phyloP scores from a whole-genome alignment of 148 eudicot species.

The Hydrangea macrophylla region DNA sequence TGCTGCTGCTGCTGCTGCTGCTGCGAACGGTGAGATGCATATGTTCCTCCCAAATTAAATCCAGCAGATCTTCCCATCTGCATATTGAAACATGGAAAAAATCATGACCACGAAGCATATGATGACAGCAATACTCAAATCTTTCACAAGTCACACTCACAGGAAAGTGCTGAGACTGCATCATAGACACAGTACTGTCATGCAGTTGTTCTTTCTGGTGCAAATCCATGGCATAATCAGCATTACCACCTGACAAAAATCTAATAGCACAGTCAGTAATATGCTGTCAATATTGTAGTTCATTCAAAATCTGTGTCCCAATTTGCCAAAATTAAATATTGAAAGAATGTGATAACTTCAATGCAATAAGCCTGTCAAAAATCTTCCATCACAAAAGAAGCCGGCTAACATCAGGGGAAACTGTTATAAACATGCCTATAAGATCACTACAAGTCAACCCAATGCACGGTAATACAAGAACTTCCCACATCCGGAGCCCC shows the following conservation, averaged over 20 bases:
- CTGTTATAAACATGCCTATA: background rate
- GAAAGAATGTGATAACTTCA: background rate
- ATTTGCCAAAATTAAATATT: background rate
- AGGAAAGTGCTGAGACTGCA: conserved; percentile 83
- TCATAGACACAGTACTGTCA: conserved; percentile 64
- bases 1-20: conserved; percentile 85
- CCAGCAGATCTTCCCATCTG: conserved; percentile 95
- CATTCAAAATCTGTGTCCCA: background rate
- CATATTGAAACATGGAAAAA: conserved; percentile 7
- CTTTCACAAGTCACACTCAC: conserved; percentile 37
- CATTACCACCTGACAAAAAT: conserved; percentile 65
- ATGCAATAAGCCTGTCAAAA: conserved; percentile 1
- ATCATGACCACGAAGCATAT: background rate
- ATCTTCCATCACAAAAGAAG: background rate
- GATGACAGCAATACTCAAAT: background rate
- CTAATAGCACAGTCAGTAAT: conserved; percentile 16
- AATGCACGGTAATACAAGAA: background rate
- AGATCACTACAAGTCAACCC: background rate
- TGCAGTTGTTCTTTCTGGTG: conserved; percentile 91
- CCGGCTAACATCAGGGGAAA: background rate
- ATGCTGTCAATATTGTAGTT: conserved; percentile 1
- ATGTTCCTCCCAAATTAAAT: conserved; percentile 78
- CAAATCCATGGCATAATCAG: conserved; percentile 75
- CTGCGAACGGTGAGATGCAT: conserved; percentile 75
- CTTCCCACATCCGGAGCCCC: background rate